A percentile compares a stretch with the other conserved stretches of the same genome.
Evolutionary conservation across 2,329 filamentous ascomycete species (phyloP).

Genomic region (Microcyclospora tardicrescens): DNA sequence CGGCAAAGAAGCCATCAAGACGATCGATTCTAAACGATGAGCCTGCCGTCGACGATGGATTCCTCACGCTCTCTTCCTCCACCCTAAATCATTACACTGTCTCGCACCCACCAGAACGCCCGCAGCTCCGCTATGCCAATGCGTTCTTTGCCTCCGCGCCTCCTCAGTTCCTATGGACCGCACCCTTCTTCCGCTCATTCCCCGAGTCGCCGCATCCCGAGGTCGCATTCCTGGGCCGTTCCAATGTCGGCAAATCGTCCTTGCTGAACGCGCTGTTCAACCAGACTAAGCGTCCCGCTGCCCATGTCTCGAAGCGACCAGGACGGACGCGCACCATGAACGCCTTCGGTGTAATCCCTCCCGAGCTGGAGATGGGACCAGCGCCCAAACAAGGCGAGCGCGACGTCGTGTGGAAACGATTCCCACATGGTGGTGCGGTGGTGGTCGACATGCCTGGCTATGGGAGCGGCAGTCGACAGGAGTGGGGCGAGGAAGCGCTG

Average conservation of each 20-base stretch:
- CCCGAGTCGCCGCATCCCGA: conserved; percentile 43
- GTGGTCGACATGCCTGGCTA: conserved; percentile 63
- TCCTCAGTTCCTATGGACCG: conserved; percentile 46
- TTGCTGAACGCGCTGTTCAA: conserved; percentile 52
- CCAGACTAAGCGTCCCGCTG: conserved; percentile 28
- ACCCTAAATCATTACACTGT: conserved; percentile 23
- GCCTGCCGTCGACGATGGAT: conserved; percentile 1
- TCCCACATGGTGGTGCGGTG: conserved; percentile 34
- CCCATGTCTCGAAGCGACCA: conserved; percentile 45
- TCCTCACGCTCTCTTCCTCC: conserved; percentile 16
- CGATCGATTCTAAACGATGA: too few species aligned
- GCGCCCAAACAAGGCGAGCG: conserved; percentile 12
- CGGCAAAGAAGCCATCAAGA: background rate
- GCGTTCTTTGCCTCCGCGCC: conserved; percentile 35
- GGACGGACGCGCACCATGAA: conserved; percentile 55
- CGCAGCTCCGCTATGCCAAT: conserved; percentile 29
- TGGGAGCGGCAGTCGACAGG: conserved; percentile 45
- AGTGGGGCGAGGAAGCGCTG: conserved; percentile 55
- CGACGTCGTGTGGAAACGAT: conserved; percentile 18
- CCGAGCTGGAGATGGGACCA: conserved; percentile 18
- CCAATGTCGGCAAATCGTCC: conserved; percentile 57
- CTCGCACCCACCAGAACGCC: conserved; percentile 17
- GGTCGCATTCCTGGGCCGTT: conserved; percentile 54
- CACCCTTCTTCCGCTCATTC: conserved; percentile 47
- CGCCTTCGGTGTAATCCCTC: conserved; percentile 42